These are phyloP conservation scores for Diphasiastrum complanatum DNA, from an alignment of 83 land plant species.

Conservation along the genomic window DNA sequence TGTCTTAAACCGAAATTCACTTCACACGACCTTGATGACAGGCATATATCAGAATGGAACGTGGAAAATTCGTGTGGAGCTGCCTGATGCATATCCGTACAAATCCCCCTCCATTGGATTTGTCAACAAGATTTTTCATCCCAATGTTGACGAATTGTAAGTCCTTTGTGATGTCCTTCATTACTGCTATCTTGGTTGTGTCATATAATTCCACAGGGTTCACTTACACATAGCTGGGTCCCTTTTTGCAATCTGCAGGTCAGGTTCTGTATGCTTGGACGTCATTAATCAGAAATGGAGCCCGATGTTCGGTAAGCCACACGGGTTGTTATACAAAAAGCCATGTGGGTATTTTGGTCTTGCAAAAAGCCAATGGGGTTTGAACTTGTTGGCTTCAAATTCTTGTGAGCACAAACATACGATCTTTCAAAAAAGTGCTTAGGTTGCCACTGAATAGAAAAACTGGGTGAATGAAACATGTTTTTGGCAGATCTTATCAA, in stretches of 20 bases:
- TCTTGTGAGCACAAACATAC: too few relatives aligned
- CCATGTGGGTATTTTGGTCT: neutral
- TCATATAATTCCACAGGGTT: neutral
- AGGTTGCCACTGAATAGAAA: too few relatives aligned
- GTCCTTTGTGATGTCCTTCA: slow-evolving; percentile 5
- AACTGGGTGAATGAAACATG: too few relatives aligned
- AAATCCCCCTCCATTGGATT: slow-evolving; percentile 77
- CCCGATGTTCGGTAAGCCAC: slow-evolving; percentile 68
- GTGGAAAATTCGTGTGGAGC: slow-evolving; percentile 70
- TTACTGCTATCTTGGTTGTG: neutral
- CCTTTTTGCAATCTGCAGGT: slow-evolving; percentile 31
- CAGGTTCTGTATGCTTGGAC: slow-evolving; percentile 80
- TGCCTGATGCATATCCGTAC: slow-evolving; percentile 75
- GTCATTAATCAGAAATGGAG: slow-evolving; percentile 88
- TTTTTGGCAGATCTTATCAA: slow-evolving; percentile 61
- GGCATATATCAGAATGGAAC: slow-evolving; percentile 68
- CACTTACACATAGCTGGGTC: neutral
- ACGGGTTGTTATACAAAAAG: neutral
- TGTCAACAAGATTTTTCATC: slow-evolving; percentile 66
- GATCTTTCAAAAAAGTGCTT: too few relatives aligned
- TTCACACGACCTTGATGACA: too few relatives aligned
- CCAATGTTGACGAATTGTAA: slow-evolving; percentile 71
- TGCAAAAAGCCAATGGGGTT: neutral
- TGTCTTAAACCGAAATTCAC: too few relatives aligned
- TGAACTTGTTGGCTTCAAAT: neutral